These are phyloP conservation scores for Manihot esculenta DNA, from an alignment of 441 rosid genomes.

Conservation along the genomic window DNA sequence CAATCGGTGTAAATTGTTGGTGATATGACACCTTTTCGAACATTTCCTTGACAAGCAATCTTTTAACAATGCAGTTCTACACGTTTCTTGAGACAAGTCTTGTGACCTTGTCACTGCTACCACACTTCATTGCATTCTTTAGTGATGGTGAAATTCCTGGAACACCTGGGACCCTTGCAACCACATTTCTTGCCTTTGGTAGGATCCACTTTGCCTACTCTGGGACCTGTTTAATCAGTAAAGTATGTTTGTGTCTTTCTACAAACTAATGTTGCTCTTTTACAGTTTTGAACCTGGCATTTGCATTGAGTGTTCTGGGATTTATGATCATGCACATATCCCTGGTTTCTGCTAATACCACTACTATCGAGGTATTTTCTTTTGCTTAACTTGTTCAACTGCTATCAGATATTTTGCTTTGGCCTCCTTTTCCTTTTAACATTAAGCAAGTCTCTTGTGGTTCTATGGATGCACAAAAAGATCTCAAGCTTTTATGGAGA, in stretches of 20 bases:
- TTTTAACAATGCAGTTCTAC: slow-evolving; percentile 62
- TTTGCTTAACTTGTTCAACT: slow-evolving; percentile 7
- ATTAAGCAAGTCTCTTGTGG: not conserved
- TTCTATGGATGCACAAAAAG: not conserved
- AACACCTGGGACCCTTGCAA: slow-evolving; percentile 80
- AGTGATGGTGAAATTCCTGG: slow-evolving; percentile 89
- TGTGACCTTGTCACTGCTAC: slow-evolving; percentile 71
- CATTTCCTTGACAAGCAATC: slow-evolving; percentile 10
- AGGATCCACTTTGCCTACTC: slow-evolving; percentile 16
- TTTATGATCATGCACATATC: slow-evolving; percentile 86
- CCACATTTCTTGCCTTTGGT: slow-evolving; percentile 90
- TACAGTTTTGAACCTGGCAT: slow-evolving; percentile 78
- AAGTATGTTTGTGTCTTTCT: not conserved
- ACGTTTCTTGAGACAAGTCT: slow-evolving; percentile 84
- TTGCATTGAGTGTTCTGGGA: slow-evolving; percentile 82
- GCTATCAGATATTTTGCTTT: slow-evolving; percentile 8
- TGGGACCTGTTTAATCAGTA: slow-evolving; percentile 1
- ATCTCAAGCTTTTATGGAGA: not conserved
- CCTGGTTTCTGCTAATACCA: slow-evolving; percentile 68
- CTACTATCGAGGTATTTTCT: slow-evolving; percentile 76
- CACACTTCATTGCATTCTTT: slow-evolving; percentile 77
- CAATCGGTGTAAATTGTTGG: not conserved
- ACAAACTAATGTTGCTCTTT: slow-evolving; percentile 23
- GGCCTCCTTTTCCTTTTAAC: not conserved
- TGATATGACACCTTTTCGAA: slow-evolving; percentile 1